Evolutionary conservation across 192 early-diverging fungal species (phyloP), one percentile per base, ranked within the genome.

Genomic region (Oehlia diaphana): DNA sequence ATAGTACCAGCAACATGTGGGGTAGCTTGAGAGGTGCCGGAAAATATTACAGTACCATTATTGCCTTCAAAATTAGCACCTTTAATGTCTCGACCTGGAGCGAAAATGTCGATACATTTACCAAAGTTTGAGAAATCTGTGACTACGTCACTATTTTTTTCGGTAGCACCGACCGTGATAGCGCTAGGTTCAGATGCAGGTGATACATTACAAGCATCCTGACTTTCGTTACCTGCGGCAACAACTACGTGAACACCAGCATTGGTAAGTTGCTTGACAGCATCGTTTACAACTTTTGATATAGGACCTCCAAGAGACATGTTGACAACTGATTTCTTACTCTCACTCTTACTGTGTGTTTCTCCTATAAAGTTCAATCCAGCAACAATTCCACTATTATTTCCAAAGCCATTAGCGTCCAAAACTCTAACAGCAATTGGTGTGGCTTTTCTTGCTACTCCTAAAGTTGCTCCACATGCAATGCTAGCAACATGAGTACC

Each of bases 81-180:
- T 42, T 81, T 64, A 39, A 89, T 80, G 50, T 89, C 88, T 28
- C 90, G 85, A 42, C 97, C 96, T 16, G 98, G 98, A 50, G 95
- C 97, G 84, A 95, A 94, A 78, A 98, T 91, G 84, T 96, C 93
- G 37, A 98, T 95, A 87, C 98, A 99, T 82, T 91, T 90, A 75
- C 98, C 98, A 66, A 84, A 90, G 81, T 95, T 93, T 8, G 95
- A 95, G 86, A 95, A 94, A 80, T 83, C 83, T 23, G 95, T 95
- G 61, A 95, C 83, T 39, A 80, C 82, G 84, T 99, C 96, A 31
- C 66, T 82, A 12, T 82, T 84, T 37, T 88, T 90, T 84, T 96
- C 92, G 28, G 92, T 92, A 6, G 89, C 87, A 50, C 92, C 97
- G 13, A 99, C 97, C 8, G 98, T 87, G 70, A 97, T 88, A 33